These are phyloP conservation scores for Boeremia lycopersici DNA, from an alignment of 2,329 filamentous ascomycete genomes.

Conservation along the genomic window DNA sequence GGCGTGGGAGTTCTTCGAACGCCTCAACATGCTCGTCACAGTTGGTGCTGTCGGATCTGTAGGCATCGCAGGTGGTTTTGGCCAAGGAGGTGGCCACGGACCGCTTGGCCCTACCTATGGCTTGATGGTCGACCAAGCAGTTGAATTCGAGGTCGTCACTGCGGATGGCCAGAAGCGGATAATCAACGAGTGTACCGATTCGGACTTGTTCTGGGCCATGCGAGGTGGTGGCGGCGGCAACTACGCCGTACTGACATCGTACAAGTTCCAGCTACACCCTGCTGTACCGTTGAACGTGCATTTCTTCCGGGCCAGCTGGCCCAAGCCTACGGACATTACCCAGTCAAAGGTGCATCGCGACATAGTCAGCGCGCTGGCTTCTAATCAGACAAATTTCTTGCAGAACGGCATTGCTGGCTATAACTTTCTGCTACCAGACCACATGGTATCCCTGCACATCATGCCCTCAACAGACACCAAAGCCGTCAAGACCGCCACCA, in stretches of 20 bases:
- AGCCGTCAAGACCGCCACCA: slow-evolving; percentile 34
- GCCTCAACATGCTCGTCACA: slow-evolving; percentile 40
- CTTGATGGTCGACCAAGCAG: slow-evolving; percentile 45
- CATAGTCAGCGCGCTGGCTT: slow-evolving; percentile 38
- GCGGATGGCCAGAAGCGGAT: slow-evolving; percentile 39
- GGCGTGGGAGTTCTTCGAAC: slow-evolving; percentile 45
- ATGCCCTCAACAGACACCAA: slow-evolving; percentile 34
- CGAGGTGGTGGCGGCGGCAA: slow-evolving; percentile 46
- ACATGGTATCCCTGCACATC: slow-evolving; percentile 42
- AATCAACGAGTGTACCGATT: slow-evolving; percentile 43
- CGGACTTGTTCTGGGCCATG: slow-evolving; percentile 47
- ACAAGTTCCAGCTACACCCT: slow-evolving; percentile 45
- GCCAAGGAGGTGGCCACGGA: slow-evolving; percentile 60
- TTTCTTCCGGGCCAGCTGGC: slow-evolving; percentile 42
- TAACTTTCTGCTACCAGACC: slow-evolving; percentile 42
- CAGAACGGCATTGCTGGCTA: slow-evolving; percentile 42
- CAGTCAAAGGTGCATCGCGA: slow-evolving; percentile 41
- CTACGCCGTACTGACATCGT: slow-evolving; percentile 43
- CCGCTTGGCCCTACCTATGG: slow-evolving; percentile 57
- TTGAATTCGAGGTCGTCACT: slow-evolving; percentile 45
- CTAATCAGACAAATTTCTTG: slow-evolving; percentile 39
- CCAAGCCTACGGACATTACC: slow-evolving; percentile 33
- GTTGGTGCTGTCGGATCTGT: slow-evolving; percentile 52
- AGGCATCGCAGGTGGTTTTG: slow-evolving; percentile 54
- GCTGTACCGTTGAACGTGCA: slow-evolving; percentile 44